Percentiles rank a stretch among this genome's conserved stretches.
Evolutionary conservation across 805 yeast species (phyloP).

Genomic region (Saccharomycopsis sp.): DNA sequence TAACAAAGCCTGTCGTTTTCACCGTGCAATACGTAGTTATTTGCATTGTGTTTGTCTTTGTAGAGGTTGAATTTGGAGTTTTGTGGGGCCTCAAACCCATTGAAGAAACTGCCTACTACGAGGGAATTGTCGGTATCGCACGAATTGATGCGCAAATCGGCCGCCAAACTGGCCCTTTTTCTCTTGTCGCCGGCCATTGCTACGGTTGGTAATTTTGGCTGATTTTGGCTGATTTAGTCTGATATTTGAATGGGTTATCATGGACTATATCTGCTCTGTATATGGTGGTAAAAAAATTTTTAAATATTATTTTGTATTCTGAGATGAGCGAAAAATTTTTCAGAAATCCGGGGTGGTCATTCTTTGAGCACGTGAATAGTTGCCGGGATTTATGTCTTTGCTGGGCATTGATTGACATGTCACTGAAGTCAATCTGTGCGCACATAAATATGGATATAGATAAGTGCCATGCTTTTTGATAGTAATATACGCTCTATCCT

Average conservation of each 20-base stretch:
- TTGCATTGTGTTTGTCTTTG: slow-evolving; percentile 35
- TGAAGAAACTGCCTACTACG: slow-evolving; percentile 69
- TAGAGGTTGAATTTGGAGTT: slow-evolving; percentile 58
- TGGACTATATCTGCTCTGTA: slow-evolving; percentile 8
- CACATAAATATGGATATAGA: too few relatives aligned
- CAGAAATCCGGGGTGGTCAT: neutral
- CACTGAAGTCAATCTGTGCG: too few relatives aligned
- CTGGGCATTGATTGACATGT: too few relatives aligned
- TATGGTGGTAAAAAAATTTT: slow-evolving; percentile 7
- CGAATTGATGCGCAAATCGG: slow-evolving; percentile 35
- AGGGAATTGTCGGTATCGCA: slow-evolving; percentile 35
- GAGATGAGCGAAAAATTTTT: slow-evolving; percentile 1
- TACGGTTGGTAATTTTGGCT: slow-evolving; percentile 15
- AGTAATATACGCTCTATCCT: too few relatives aligned
- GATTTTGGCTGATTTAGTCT: slow-evolving; percentile 16
- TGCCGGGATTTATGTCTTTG: too few relatives aligned
- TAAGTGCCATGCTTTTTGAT: too few relatives aligned
- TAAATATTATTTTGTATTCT: neutral
- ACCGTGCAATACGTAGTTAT: slow-evolving; percentile 53
- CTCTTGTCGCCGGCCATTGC: slow-evolving; percentile 27
- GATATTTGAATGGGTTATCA: neutral
- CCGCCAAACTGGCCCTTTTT: slow-evolving; percentile 31
- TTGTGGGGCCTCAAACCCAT: slow-evolving; percentile 60
- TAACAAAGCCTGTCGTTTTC: slow-evolving; percentile 69
- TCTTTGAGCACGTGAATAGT: neutral